These are phyloP conservation scores for Eucalyptus marginata DNA, from an alignment of 345 rosid species.

Conservation along the genomic window DNA sequence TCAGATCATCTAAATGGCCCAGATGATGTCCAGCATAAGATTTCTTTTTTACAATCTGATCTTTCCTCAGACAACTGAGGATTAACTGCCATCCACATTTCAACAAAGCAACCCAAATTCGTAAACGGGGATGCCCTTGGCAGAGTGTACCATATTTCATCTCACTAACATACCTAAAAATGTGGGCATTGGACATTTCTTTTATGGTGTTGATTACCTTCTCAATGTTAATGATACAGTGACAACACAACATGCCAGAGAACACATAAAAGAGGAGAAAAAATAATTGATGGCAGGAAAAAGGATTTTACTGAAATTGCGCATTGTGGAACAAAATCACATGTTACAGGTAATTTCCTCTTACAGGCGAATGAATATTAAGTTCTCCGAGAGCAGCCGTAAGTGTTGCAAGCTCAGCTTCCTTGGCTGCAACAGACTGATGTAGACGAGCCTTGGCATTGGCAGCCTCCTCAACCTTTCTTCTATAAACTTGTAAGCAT, in stretches of 20 bases:
- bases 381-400: slow-evolving; percentile 84
- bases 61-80: background rate
- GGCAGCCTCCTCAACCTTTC: slow-evolving; percentile 92
- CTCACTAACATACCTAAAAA: background rate
- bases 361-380: slow-evolving; percentile 57
- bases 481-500: slow-evolving; percentile 79
- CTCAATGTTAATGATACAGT: background rate
- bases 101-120: background rate
- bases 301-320: background rate
- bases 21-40: background rate
- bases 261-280: background rate
- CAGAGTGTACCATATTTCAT: background rate
- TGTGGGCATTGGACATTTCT: background rate
- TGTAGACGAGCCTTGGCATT: slow-evolving; percentile 81
- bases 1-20: background rate
- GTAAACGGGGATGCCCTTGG: background rate
- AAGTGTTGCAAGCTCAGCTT: slow-evolving; percentile 92
- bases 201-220: background rate
- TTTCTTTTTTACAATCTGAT: background rate
- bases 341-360: background rate
- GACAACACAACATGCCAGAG: background rate
- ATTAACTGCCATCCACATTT: background rate
- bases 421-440: slow-evolving; percentile 86
- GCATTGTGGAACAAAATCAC: background rate
- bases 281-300: background rate